Base-by-base conservation (phyloP, 345 rosid species). In the Boechera stricta region DNA sequence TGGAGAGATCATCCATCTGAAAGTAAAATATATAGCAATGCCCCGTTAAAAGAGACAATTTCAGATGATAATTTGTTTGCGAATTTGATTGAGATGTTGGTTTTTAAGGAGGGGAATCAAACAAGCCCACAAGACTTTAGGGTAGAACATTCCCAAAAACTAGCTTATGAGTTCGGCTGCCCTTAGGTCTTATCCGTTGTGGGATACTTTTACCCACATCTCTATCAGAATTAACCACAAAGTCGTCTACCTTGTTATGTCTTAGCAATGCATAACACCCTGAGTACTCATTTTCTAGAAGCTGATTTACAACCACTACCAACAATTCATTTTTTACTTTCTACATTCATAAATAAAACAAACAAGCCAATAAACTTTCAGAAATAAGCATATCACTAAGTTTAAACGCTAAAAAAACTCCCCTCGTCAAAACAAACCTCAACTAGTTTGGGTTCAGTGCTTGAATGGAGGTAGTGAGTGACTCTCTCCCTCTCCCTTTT, bases 401-500 rank as follows among this genome's bases (percentile, higher is more conserved):
- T 26, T 26, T 42, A 42, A 10, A 42, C 2, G 6, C 13, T 11
- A 24, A 10, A 11, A 52, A 21, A 21, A 21, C 21, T 21, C 21
- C 21, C 21, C 21, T 21, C 21, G 21, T 26, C 28, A 26, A 26
- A 26, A 26, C 28, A 26, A 61, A 41, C 36, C 91, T 87, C 85
- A 4, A 88, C 87, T 76, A 94, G 84, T 69, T 89, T 90, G 0
- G 84, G 69, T 81, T 91, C 95, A 55, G 90, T 91, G 80, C 84
- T 89, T 47, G 83, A 79, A 52, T 88, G 96, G 73, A 91, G 81
- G 82, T 90, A 94, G 83, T 91, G 89, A 35, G 88, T 79, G 74
- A 92, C 93, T 81, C 98, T 87, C 39, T 92, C 92, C 76, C 81
- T 87, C 85, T 94, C 97, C 81, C 82, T 83, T 79, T 74, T 85